These are phyloP conservation scores for Diaporthe caulivora DNA, from an alignment of 2,329 filamentous ascomycete genomes.

Conservation along the genomic window DNA sequence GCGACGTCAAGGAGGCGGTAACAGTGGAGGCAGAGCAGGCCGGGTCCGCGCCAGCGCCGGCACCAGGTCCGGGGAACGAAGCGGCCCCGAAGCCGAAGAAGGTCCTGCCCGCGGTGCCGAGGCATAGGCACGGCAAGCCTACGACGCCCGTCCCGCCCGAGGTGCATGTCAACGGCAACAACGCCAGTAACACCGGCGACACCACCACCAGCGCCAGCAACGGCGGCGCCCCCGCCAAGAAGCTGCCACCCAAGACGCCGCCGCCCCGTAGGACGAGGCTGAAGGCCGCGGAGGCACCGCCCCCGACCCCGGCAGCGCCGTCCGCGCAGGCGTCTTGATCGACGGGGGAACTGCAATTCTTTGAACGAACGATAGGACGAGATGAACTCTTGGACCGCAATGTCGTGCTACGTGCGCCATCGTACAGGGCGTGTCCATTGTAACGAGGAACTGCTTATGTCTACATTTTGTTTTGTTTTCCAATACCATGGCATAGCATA, in stretches of 20 bases:
- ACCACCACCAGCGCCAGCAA: background rate
- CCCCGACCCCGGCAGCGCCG: conserved; percentile 19
- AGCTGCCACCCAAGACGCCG: conserved; percentile 39
- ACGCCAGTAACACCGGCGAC: background rate
- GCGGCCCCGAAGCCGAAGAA: conserved; percentile 55
- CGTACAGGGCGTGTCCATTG: background rate
- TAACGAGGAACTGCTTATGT: no score
- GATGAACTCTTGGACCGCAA: background rate
- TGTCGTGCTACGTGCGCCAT: background rate
- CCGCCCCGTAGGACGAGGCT: conserved; percentile 39
- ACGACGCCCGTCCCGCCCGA: conserved; percentile 42
- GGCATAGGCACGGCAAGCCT: conserved; percentile 66
- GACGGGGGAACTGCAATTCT: background rate
- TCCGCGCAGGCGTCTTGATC: conserved; percentile 17
- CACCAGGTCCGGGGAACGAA: conserved; percentile 6
- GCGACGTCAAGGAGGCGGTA: conserved; percentile 43
- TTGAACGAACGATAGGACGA: background rate
- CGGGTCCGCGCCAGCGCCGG: conserved; percentile 38
- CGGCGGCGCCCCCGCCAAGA: conserved; percentile 26
- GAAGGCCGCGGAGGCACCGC: conserved; percentile 31
- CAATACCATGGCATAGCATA: conserved; percentile 28
- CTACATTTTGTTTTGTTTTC: background rate
- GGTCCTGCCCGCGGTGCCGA: conserved; percentile 66
- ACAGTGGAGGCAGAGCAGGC: conserved; percentile 42
- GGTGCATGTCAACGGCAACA: conserved; percentile 25